A percentile compares a stretch with the other conserved stretches of the same genome.
phyloP scores from a whole-genome alignment of 495 filamentous ascomycete genomes.

The Penicillium bovifimosum region DNA sequence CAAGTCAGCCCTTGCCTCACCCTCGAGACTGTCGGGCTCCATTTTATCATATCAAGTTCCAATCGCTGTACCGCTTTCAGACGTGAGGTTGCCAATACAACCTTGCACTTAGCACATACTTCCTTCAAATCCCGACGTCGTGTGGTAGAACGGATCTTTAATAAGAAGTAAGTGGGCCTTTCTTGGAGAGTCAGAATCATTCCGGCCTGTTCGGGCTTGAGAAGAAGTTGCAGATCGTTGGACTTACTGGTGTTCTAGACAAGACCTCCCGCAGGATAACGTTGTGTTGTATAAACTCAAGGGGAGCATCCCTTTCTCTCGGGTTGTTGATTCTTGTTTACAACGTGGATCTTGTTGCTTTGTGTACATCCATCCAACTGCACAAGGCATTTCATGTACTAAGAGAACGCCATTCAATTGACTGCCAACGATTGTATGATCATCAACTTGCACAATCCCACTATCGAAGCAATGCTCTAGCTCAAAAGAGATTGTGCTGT shows the following conservation, averaged over 20 bases:
- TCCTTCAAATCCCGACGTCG: not conserved
- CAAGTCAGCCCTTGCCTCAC: constrained; percentile 22
- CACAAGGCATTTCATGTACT: not conserved
- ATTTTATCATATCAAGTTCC: constrained; percentile 9
- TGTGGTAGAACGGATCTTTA: not conserved
- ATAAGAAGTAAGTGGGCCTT: not conserved
- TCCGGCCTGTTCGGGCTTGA: not conserved
- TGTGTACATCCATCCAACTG: not conserved
- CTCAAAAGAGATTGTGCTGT: no score
- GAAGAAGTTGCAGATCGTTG: constrained; percentile 7
- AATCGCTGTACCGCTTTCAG: constrained; percentile 17
- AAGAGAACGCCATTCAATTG: not conserved
- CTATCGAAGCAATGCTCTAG: not conserved
- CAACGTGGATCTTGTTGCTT: not conserved
- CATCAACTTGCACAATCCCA: not conserved
- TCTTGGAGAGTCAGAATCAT: not conserved
- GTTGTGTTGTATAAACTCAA: not conserved
- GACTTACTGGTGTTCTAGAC: constrained; percentile 1
- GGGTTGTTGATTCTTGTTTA: not conserved
- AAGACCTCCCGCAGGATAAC: constrained; percentile 4
- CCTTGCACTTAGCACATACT: constrained; percentile 17
- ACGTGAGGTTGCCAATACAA: constrained; percentile 16
- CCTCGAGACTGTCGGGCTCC: constrained; percentile 8
- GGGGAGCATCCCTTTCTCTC: not conserved
- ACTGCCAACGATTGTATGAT: not conserved